A percentile compares a stretch with the other conserved stretches of the same genome.
Evolutionary conservation across 2,329 filamentous ascomycete genomes (phyloP).

Genomic region (Pseudogymnoascus sp.): DNA sequence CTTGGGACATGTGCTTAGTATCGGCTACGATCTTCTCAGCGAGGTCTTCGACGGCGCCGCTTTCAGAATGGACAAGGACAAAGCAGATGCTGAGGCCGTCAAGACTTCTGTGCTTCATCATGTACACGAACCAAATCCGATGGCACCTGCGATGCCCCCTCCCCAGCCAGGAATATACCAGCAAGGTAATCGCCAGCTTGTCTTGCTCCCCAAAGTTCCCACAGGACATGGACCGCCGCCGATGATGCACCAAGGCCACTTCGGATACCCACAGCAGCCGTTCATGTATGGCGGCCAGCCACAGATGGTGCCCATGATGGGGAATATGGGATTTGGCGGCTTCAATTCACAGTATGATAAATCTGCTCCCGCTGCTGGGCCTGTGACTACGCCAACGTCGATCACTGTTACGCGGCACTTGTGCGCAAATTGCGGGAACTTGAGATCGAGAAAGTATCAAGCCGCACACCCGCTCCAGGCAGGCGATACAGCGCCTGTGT

Average conservation of each 20-base stretch:
- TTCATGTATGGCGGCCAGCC: conserved; percentile 6
- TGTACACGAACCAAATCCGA: not conserved
- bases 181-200: conserved; percentile 3
- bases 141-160: not conserved
- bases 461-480: conserved; percentile 1
- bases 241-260: not conserved
- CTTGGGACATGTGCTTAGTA: not conserved
- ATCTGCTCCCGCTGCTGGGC: not conserved
- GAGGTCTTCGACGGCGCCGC: not conserved
- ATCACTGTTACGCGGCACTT: conserved; percentile 5
- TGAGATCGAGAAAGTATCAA: conserved; percentile 7
- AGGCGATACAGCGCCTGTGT: not conserved
- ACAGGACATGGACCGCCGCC: not conserved
- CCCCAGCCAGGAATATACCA: conserved; percentile 10
- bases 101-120: not conserved
- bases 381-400: not conserved
- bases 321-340: not conserved
- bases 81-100: not conserved
- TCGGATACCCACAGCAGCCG: not conserved
- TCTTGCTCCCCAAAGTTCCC: conserved; percentile 7
- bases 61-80: conserved; percentile 5
- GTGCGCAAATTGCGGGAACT: conserved; percentile 9
- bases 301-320: conserved; percentile 3
- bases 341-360: conserved; percentile 11
- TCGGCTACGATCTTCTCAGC: conserved; percentile 1